A percentile compares a stretch with the other conserved stretches of the same genome.
Evolutionary conservation across 306 rosid genomes (phyloP).

Genomic region (Dryas octopetala): DNA sequence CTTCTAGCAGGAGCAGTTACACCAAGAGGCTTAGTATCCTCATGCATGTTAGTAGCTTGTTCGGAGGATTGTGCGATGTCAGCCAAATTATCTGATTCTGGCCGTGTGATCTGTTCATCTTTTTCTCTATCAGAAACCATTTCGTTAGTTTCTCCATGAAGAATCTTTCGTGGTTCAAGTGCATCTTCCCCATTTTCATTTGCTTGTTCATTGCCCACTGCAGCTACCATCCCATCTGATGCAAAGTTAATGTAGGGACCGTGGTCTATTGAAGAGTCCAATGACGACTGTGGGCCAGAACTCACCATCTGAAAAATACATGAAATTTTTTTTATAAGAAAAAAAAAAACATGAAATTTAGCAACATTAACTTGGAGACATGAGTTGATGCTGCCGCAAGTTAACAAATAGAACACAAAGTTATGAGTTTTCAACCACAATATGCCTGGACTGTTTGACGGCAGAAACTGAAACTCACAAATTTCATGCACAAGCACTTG

Average conservation of each 20-base stretch:
- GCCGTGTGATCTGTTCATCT: conserved; percentile 31
- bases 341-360: conserved; percentile 29
- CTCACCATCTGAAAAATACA: conserved; percentile 41
- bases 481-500: background rate
- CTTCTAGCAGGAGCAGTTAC: conserved; percentile 43
- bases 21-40: conserved; percentile 29
- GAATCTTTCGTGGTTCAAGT: conserved; percentile 27
- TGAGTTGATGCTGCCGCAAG: conserved; percentile 2
- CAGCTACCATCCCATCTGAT: conserved; percentile 86
- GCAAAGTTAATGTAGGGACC: conserved; percentile 76
- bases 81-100: conserved; percentile 24
- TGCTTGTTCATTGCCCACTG: conserved; percentile 49
- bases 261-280: conserved; percentile 61
- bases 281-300: conserved; percentile 35
- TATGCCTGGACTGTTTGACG: background rate
- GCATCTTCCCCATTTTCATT: conserved; percentile 32
- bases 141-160: conserved; percentile 25
- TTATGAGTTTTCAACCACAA: background rate
- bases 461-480: background rate
- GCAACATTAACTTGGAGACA: conserved; percentile 28
- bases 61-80: conserved; percentile 18
- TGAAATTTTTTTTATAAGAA: conserved; percentile 2
- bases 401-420: conserved; percentile 2
- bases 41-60: conserved; percentile 14
- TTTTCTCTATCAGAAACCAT: conserved; percentile 27